Percentiles rank a stretch among this genome's conserved stretches.
Conservation (phyloP, 148 eudicot species). For the Pharnaceum exiguum region DNA sequence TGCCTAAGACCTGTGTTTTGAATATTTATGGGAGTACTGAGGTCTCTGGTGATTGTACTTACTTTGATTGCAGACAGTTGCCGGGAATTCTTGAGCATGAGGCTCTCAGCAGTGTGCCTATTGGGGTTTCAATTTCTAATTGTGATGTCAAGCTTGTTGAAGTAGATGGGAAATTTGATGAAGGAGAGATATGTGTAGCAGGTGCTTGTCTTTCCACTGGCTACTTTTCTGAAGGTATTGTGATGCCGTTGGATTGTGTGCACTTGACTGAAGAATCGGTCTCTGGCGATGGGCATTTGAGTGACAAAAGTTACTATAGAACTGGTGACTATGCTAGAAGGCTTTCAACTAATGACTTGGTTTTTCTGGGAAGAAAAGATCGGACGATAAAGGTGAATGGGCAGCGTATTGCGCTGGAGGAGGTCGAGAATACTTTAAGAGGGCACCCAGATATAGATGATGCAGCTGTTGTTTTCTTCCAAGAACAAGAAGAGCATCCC, state of each 20-base stretch:
- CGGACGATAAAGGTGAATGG: slow-evolving; percentile 79
- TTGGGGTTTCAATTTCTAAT: slow-evolving; percentile 67
- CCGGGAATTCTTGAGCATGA: slow-evolving; percentile 49
- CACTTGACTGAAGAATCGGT: slow-evolving; percentile 30
- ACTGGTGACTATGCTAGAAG: slow-evolving; percentile 80
- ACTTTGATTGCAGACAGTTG: slow-evolving; percentile 73
- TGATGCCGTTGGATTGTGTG: slow-evolving; percentile 31
- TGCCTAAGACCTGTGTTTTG: slow-evolving; percentile 63
- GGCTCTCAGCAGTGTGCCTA: slow-evolving; percentile 61
- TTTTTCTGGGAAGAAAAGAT: slow-evolving; percentile 81
- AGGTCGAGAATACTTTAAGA: slow-evolving; percentile 64
- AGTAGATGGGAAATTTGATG: slow-evolving; percentile 37
- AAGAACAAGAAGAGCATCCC: slow-evolving; percentile 34
- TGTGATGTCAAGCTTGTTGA: slow-evolving; percentile 57
- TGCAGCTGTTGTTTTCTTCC: slow-evolving; percentile 60
- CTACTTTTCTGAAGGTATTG: slow-evolving; percentile 36
- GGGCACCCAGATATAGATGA: slow-evolving; percentile 52
- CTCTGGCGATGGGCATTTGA: slow-evolving; percentile 11
- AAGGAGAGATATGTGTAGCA: slow-evolving; percentile 76
- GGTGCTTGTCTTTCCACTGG: slow-evolving; percentile 74
- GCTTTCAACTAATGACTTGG: slow-evolving; percentile 64
- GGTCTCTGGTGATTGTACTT: slow-evolving; percentile 94
- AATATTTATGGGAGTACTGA: slow-evolving; percentile 95
- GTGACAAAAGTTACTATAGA: slow-evolving; percentile 39
- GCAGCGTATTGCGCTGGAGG: slow-evolving; percentile 80